Conservation (phyloP, 768 basidiomycete genomes). For the Termitomyces eurrhizus region DNA sequence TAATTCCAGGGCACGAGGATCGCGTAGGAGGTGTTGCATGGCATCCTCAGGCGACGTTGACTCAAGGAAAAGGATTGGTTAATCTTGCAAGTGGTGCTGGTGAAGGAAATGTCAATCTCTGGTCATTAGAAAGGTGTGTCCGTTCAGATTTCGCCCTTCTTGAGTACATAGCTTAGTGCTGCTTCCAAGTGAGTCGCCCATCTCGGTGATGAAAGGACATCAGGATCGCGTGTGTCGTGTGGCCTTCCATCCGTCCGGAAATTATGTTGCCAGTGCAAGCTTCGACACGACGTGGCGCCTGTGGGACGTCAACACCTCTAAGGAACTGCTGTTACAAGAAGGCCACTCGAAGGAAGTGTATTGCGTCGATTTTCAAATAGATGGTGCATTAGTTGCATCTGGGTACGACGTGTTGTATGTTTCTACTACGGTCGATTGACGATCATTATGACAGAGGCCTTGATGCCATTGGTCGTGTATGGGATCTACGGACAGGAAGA, state of each 20-base stretch:
- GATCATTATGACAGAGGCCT: constrained; percentile 59
- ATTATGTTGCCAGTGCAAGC: constrained; percentile 90
- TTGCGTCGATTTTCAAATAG: constrained; percentile 91
- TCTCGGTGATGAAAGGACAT: constrained; percentile 88
- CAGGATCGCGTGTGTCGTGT: constrained; percentile 88
- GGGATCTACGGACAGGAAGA: constrained; percentile 93
- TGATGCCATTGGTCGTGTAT: constrained; percentile 95
- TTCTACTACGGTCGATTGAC: background rate
- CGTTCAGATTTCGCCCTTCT: background rate
- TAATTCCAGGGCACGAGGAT: constrained; percentile 71
- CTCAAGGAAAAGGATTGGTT: constrained; percentile 56
- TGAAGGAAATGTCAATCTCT: constrained; percentile 81
- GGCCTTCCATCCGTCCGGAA: constrained; percentile 94
- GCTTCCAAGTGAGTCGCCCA: constrained; percentile 65
- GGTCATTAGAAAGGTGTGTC: constrained; percentile 79
- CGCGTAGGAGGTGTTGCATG: constrained; percentile 95
- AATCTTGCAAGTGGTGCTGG: constrained; percentile 92
- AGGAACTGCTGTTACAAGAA: constrained; percentile 87
- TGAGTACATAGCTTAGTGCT: constrained; percentile 1
- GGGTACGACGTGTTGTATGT: constrained; percentile 53
- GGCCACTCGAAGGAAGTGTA: constrained; percentile 98
- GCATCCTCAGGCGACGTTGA: constrained; percentile 90
- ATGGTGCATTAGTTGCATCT: constrained; percentile 89
- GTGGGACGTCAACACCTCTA: constrained; percentile 85
- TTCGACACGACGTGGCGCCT: constrained; percentile 97